Conservation (phyloP, 176 grass and related monocot species). For the Avena insularis region DNA sequence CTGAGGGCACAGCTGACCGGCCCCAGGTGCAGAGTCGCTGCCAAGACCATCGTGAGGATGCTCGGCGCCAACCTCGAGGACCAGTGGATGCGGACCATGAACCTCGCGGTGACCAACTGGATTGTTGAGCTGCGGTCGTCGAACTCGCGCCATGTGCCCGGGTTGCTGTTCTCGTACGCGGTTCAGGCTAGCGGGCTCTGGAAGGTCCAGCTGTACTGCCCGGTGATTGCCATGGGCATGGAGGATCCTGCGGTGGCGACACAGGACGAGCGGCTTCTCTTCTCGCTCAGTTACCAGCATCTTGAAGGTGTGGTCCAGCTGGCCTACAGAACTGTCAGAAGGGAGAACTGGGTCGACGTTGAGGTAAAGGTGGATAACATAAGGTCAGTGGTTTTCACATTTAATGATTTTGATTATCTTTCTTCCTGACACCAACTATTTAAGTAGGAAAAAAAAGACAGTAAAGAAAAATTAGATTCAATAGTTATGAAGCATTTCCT, state of each 20-base stretch:
- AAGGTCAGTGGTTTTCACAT: slow-evolving; percentile 66
- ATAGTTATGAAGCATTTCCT: not conserved
- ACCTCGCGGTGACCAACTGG: slow-evolving; percentile 85
- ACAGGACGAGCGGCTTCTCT: slow-evolving; percentile 78
- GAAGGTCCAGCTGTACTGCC: slow-evolving; percentile 94
- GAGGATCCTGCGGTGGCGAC: slow-evolving; percentile 60
- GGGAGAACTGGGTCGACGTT: slow-evolving; percentile 78
- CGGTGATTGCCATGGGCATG: slow-evolving; percentile 77
- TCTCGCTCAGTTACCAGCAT: slow-evolving; percentile 87
- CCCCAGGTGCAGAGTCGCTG: slow-evolving; percentile 59
- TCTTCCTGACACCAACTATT: slow-evolving; percentile 3
- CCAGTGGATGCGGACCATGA: slow-evolving; percentile 83
- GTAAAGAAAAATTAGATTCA: not conserved
- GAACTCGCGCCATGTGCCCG: slow-evolving; percentile 37
- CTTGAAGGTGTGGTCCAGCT: slow-evolving; percentile 91
- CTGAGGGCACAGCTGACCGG: slow-evolving; percentile 66
- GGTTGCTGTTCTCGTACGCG: slow-evolving; percentile 68
- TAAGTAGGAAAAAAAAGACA: not conserved
- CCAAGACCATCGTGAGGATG: slow-evolving; percentile 67
- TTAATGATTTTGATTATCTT: slow-evolving; percentile 31
- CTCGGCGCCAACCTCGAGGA: slow-evolving; percentile 84
- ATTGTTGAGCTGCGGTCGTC: slow-evolving; percentile 66
- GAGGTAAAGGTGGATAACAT: slow-evolving; percentile 87
- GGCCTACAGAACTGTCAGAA: slow-evolving; percentile 63
- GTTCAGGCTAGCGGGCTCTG: slow-evolving; percentile 71